phyloP scores from a whole-genome alignment of 2,329 filamentous ascomycete genomes.

The Elsinoe arachidis region DNA sequence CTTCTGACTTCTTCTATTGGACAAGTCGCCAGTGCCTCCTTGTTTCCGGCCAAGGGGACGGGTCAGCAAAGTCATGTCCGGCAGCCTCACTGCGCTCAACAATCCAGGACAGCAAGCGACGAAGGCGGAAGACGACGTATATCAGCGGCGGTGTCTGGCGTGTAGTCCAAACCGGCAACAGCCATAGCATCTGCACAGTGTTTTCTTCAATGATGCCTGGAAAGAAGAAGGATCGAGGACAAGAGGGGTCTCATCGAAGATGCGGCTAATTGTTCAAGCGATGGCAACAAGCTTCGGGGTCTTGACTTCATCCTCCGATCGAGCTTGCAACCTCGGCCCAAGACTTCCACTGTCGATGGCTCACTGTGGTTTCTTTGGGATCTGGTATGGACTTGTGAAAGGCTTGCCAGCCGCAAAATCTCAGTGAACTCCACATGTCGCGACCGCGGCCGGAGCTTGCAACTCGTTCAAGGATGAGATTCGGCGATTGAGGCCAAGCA shows the following conservation, averaged over 20 bases:
- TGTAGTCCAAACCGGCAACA: too few species aligned
- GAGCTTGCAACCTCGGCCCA: not conserved
- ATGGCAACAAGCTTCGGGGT: not conserved
- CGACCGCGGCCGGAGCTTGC: too few species aligned
- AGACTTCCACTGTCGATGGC: not conserved
- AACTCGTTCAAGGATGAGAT: too few species aligned
- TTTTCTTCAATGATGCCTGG: too few species aligned
- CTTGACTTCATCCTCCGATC: not conserved
- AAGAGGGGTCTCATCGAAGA: not conserved
- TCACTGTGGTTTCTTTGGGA: not conserved
- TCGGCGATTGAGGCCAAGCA: too few species aligned
- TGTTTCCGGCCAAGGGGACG: not conserved
- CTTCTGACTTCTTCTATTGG: conserved; percentile 8
- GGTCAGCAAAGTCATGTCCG: not conserved
- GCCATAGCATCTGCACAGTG: too few species aligned
- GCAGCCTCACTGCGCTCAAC: not conserved
- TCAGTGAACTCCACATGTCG: too few species aligned
- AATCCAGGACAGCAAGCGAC: too few species aligned
- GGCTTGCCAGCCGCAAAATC: too few species aligned
- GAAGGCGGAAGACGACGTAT: too few species aligned
- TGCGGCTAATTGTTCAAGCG: not conserved
- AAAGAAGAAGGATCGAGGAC: not conserved
- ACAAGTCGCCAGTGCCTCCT: conserved; percentile 9
- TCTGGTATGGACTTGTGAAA: too few species aligned
- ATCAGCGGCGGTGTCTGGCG: too few species aligned